Conservation (phyloP, 2,329 filamentous ascomycete species). For the Xylaria sp. region DNA sequence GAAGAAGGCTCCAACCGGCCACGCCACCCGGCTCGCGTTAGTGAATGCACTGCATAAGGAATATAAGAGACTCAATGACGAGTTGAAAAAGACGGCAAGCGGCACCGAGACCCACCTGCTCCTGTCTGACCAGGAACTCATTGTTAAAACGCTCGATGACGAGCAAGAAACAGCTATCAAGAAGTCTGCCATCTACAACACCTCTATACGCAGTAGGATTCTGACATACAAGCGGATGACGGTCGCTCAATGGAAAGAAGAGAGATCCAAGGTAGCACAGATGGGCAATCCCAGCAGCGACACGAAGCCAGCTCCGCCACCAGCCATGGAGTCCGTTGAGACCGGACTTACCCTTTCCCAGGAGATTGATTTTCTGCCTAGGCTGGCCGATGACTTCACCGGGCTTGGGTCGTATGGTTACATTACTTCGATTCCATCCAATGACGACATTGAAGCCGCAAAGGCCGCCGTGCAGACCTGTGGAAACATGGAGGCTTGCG, state of each 20-base stretch:
- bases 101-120: constrained; percentile 48
- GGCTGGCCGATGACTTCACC: constrained; percentile 59
- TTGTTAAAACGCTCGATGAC: constrained; percentile 65
- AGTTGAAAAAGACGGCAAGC: constrained; percentile 49
- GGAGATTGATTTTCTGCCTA: constrained; percentile 60
- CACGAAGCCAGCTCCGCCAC: constrained; percentile 34
- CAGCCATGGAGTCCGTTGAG: constrained; percentile 47
- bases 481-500: constrained; percentile 79
- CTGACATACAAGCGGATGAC: constrained; percentile 71
- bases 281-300: constrained; percentile 30
- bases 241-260: constrained; percentile 63
- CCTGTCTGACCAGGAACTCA: constrained; percentile 60
- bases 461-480: constrained; percentile 59
- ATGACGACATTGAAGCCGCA: constrained; percentile 61
- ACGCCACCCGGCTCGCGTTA: constrained; percentile 51
- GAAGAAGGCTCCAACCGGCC: constrained; percentile 50
- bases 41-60: constrained; percentile 61
- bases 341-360: constrained; percentile 65
- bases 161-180: constrained; percentile 70
- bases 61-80: constrained; percentile 61
- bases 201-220: constrained; percentile 78
- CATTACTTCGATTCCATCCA: constrained; percentile 60
- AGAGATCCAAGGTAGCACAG: constrained; percentile 37
- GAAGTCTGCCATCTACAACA: constrained; percentile 68
- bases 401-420: constrained; percentile 68